A percentile compares a stretch with the other conserved stretches of the same genome.
phyloP scores from a whole-genome alignment of 1,284 basidiomycete species.

The Porodaedalea pini region DNA sequence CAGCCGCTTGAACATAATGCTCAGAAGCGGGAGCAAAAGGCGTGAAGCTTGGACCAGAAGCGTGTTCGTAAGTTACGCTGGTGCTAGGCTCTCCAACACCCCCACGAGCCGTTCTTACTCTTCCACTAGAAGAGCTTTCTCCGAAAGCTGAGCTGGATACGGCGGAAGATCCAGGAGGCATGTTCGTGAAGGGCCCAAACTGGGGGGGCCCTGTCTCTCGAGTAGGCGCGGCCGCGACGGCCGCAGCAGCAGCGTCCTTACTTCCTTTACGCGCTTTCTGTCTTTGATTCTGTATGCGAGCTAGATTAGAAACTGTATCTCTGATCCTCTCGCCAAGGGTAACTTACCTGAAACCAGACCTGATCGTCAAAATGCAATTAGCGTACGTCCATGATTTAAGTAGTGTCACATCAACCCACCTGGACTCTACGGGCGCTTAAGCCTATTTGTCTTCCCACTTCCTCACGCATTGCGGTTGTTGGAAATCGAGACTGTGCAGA shows the following conservation, averaged over 20 bases:
- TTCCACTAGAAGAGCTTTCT: not conserved
- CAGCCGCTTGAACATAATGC: not conserved
- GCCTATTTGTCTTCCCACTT: slow-evolving; percentile 78
- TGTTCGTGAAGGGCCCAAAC: not conserved
- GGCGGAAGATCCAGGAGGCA: not conserved
- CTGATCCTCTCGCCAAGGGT: not conserved
- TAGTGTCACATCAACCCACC: slow-evolving; percentile 43
- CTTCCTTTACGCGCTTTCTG: slow-evolving; percentile 20
- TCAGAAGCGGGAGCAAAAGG: not conserved
- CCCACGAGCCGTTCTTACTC: not conserved
- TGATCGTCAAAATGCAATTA: slow-evolving; percentile 33
- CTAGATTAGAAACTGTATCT: not conserved
- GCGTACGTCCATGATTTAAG: slow-evolving; percentile 14
- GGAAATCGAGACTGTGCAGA: slow-evolving; percentile 72
- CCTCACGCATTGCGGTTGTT: slow-evolving; percentile 78
- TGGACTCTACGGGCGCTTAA: slow-evolving; percentile 83
- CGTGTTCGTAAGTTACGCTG: not conserved
- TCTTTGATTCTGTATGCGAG: slow-evolving; percentile 17
- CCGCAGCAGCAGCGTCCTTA: slow-evolving; percentile 4
- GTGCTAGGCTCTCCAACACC: not conserved
- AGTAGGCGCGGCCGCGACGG: not conserved
- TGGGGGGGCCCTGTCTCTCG: slow-evolving; percentile 5
- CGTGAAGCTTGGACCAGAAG: not conserved
- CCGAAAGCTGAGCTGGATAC: not conserved
- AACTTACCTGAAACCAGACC: slow-evolving; percentile 82